phyloP scores from a whole-genome alignment of 768 basidiomycete species.

The Hemileccinum rubropunctum region DNA sequence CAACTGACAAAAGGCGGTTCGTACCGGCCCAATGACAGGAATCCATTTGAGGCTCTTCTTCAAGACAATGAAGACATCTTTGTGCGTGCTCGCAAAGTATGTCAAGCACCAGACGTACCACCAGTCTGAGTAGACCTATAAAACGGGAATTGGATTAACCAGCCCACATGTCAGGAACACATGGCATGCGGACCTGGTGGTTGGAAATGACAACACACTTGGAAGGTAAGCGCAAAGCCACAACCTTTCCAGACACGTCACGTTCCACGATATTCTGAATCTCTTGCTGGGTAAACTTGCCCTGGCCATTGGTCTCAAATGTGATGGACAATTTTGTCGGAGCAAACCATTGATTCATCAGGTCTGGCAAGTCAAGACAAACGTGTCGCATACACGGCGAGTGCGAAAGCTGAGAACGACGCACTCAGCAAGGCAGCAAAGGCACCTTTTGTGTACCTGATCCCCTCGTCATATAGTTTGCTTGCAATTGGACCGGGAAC shows the following conservation, averaged over 20 bases:
- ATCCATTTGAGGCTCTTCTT: conserved; percentile 88
- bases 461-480: conserved; percentile 62
- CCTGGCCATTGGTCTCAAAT: conserved; percentile 67
- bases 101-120: conserved; percentile 86
- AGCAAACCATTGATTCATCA: conserved; percentile 81
- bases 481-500: conserved; percentile 58
- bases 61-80: conserved; percentile 83
- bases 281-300: conserved; percentile 59
- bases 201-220: conserved; percentile 87
- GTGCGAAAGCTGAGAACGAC: conserved; percentile 25
- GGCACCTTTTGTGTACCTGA: conserved; percentile 79
- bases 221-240: conserved; percentile 66
- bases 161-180: not conserved
- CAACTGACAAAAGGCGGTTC: conserved; percentile 16
- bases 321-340: conserved; percentile 72
- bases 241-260: conserved; percentile 54
- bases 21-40: conserved; percentile 86
- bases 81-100: conserved; percentile 67
- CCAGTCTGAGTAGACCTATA: conserved; percentile 76
- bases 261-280: conserved; percentile 55
- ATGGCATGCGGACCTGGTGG: conserved; percentile 65
- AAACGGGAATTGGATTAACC: conserved; percentile 3
- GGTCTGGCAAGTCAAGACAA: conserved; percentile 42
- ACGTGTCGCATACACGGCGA: not conserved
- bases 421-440: conserved; percentile 74